phyloP scores from a whole-genome alignment of 2,329 filamentous ascomycete species.

The Colletotrichum gloeosporioides region DNA sequence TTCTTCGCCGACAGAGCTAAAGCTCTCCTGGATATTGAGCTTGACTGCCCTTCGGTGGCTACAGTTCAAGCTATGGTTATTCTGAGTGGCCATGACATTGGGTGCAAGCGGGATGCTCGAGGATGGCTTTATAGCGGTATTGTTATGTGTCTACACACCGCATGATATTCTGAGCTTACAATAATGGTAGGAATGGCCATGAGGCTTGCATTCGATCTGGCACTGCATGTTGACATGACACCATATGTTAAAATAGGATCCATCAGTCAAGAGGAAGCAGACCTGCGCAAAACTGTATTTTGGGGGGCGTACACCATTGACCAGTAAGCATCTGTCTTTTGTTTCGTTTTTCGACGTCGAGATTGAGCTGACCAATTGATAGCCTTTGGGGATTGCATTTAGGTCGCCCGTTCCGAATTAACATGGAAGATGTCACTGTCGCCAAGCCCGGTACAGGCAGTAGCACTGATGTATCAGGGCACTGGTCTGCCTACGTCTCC shows the following conservation, averaged over 20 bases:
- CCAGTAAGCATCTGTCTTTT: constrained; percentile 23
- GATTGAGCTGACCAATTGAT: background rate
- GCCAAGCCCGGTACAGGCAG: background rate
- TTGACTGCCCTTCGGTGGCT: background rate
- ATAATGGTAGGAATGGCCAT: constrained; percentile 33
- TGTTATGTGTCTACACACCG: background rate
- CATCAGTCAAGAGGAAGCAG: constrained; percentile 27
- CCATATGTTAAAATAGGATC: constrained; percentile 26
- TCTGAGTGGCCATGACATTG: background rate
- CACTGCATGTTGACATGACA: constrained; percentile 28
- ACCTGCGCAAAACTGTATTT: constrained; percentile 30
- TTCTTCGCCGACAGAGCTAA: background rate
- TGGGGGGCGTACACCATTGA: constrained; percentile 34
- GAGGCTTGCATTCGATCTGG: constrained; percentile 28
- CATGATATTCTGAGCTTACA: constrained; percentile 4
- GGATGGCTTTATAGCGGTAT: background rate
- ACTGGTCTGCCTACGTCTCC: background rate
- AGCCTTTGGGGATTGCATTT: constrained; percentile 31
- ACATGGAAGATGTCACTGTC: background rate
- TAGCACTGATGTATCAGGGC: background rate
- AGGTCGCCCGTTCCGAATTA: background rate
- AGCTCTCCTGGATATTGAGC: background rate
- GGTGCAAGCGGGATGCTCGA: background rate
- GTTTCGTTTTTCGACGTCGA: too few species aligned
- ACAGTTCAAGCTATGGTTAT: background rate